A percentile compares a stretch with the other conserved stretches of the same genome.
Evolutionary conservation across 78 protist species (phyloP).

Genomic region (Tieghemostelium lacteum): DNA sequence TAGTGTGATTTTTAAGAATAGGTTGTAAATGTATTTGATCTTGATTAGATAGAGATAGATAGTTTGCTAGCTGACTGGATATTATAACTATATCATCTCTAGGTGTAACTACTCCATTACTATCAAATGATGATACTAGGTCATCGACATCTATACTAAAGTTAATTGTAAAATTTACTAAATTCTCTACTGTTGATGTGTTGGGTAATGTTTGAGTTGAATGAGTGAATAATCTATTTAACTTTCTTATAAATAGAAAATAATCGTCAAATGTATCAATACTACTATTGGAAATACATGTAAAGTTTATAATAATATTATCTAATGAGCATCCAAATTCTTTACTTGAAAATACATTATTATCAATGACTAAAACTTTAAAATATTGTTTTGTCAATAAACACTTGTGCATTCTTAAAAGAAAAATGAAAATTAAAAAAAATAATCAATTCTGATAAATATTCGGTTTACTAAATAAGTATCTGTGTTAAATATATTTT

Average conservation of each 20-base stretch:
- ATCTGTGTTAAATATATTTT: too few relatives aligned
- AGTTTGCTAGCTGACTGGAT: background rate
- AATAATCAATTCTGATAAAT: background rate
- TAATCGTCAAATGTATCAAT: background rate
- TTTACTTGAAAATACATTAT: background rate
- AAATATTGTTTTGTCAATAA: conserved; percentile 18
- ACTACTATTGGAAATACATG: background rate
- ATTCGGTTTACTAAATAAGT: too few relatives aligned
- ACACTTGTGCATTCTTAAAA: background rate
- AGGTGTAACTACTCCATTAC: background rate
- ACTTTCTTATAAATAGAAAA: conserved; percentile 6
- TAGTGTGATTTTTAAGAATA: conserved; percentile 7
- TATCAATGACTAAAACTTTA: background rate
- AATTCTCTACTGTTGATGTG: background rate
- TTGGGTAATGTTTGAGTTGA: background rate
- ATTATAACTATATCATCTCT: background rate
- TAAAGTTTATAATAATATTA: background rate
- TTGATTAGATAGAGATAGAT: background rate
- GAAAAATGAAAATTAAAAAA: background rate
- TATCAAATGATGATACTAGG: background rate
- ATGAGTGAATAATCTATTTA: background rate
- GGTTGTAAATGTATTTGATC: conserved; percentile 11
- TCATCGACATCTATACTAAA: background rate
- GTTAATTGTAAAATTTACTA: background rate
- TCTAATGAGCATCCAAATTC: background rate